Percentiles rank a stretch among this genome's conserved stretches.
Conservation (phyloP, 129 eudicot genomes). For the Lactuca sativa region DNA sequence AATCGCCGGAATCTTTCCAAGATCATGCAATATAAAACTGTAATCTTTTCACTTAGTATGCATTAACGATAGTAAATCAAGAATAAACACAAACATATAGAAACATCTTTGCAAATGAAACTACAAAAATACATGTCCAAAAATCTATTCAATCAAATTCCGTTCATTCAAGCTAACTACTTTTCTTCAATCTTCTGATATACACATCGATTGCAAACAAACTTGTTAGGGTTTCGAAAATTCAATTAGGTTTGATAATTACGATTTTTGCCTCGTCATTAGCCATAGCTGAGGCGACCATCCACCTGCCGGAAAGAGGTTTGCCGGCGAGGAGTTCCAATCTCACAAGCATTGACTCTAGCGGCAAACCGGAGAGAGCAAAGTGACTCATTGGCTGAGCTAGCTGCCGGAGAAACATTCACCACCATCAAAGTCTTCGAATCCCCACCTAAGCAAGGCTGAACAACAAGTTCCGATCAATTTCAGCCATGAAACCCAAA, state of each 20-base stretch:
- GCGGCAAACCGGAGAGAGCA: slow-evolving; percentile 93
- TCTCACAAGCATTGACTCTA: slow-evolving; percentile 94
- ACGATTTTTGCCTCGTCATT: slow-evolving; percentile 18
- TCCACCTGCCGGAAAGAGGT: slow-evolving; percentile 55
- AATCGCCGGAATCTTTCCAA: too few relatives aligned
- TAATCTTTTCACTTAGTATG: not conserved
- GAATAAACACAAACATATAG: not conserved
- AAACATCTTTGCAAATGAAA: not conserved
- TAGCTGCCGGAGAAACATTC: slow-evolving; percentile 78
- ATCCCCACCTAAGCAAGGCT: slow-evolving; percentile 99
- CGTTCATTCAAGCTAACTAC: slow-evolving; percentile 20
- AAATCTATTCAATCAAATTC: slow-evolving; percentile 1
- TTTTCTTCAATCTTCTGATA: slow-evolving; percentile 25
- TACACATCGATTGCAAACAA: slow-evolving; percentile 46
- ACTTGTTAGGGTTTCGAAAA: slow-evolving; percentile 35
- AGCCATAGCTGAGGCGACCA: slow-evolving; percentile 75
- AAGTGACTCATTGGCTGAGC: slow-evolving; percentile 76
- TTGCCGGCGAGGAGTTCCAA: slow-evolving; percentile 88
- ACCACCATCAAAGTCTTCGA: slow-evolving; percentile 95
- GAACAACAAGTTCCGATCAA: slow-evolving; percentile 29
- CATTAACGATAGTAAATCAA: not conserved
- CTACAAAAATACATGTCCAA: not conserved
- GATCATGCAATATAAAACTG: not conserved
- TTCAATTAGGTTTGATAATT: slow-evolving; percentile 29
- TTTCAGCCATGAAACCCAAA: not conserved